Base-by-base conservation (phyloP, 2,329 filamentous ascomycete species). In the Pseudocercospora fuligena region DNA sequence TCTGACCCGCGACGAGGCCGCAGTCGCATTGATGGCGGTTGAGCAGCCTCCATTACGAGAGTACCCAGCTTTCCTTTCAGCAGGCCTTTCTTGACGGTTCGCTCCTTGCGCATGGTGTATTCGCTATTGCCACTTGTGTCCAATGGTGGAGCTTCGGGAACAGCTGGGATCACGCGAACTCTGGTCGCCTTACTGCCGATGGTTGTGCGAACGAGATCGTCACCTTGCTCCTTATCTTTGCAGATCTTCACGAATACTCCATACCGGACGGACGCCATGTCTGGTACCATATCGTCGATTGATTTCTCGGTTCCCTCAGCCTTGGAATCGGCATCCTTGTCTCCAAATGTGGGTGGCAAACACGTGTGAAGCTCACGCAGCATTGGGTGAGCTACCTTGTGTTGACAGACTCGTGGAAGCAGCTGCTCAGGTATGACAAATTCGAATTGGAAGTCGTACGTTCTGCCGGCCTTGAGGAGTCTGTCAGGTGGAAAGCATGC, bases 371-470 rank as follows among this genome's bases (percentile, higher is more conserved):
- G 83, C 23, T 84, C 80, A 62, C 83, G 82, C 61, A 90, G 79
- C 43, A 85, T 81, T 27, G 81, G 78, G 66, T 85, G 84, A 25
- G 79, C 80, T 19, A 83, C 81, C 46, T 75, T 72, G 77, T 90
- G 88, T 19, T 79, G 80, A 78, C 89, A 91, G 54, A 86, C 78
- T 67, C 84, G 83, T 5, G 87, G 87, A 0, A 91, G 82, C 3
- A 91, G 78, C 19, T 84, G 83, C 36, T 85, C 80, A 0, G 89
- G 89, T 1, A 91, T 82, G 63, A 87, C 86, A 73, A 91, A 91
- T 27, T 83, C 84, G 74, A 90, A 91, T 0, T 87, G 86, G 65
- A 90, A 87, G 8, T 77, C 81, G 76, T 90, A 90, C 11, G 79
- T 81, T 67, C 80, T 81, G 12, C 84, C 85, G n/a, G 84, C 82